These are phyloP conservation scores for Ceratocystis harringtonii DNA, from an alignment of 2,329 filamentous ascomycete genomes.

Conservation along the genomic window DNA sequence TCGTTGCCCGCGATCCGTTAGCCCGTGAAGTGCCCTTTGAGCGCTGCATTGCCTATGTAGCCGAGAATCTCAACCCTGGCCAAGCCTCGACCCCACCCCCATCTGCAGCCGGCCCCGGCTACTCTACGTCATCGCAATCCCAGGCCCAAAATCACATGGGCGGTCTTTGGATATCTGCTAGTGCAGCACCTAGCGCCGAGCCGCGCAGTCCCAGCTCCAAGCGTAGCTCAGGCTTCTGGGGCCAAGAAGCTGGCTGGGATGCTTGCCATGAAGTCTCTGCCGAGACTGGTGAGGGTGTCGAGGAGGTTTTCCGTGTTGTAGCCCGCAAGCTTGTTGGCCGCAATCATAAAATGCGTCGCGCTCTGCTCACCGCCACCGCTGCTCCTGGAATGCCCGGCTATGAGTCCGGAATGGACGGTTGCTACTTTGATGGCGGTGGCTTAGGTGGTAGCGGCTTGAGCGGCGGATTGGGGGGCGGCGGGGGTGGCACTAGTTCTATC, in stretches of 20 bases:
- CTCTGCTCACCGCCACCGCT: conserved; percentile 39
- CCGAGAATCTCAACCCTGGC: conserved; percentile 70
- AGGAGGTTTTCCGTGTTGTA: conserved; percentile 76
- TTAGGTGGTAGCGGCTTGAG: too few species aligned
- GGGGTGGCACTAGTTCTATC: conserved; percentile 20
- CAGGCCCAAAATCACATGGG: conserved; percentile 18
- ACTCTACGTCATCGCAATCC: conserved; percentile 21
- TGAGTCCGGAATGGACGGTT: conserved; percentile 31
- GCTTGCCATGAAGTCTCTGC: conserved; percentile 95
- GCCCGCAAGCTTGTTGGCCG: conserved; percentile 48
- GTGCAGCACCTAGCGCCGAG: conserved; percentile 27
- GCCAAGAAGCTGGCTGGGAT: conserved; percentile 86
- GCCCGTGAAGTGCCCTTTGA: conserved; percentile 81
- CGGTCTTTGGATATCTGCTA: conserved; percentile 16
- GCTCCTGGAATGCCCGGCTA: conserved; percentile 35
- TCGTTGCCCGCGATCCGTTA: conserved; percentile 70
- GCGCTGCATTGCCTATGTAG: conserved; percentile 87
- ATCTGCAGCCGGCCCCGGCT: conserved; percentile 34
- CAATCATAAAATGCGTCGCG: conserved; percentile 48
- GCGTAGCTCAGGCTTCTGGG: conserved; percentile 68
- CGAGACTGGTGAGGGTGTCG: conserved; percentile 86
- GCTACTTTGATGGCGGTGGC: conserved; percentile 38
- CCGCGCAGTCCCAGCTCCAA: conserved; percentile 48
- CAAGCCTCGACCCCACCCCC: conserved; percentile 51
- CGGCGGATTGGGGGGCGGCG: too few species aligned